Percentiles rank a stretch among this genome's conserved stretches.
These are phyloP conservation scores for Abortiporus biennis DNA, from an alignment of 1,284 basidiomycete species.

Conservation along the genomic window DNA sequence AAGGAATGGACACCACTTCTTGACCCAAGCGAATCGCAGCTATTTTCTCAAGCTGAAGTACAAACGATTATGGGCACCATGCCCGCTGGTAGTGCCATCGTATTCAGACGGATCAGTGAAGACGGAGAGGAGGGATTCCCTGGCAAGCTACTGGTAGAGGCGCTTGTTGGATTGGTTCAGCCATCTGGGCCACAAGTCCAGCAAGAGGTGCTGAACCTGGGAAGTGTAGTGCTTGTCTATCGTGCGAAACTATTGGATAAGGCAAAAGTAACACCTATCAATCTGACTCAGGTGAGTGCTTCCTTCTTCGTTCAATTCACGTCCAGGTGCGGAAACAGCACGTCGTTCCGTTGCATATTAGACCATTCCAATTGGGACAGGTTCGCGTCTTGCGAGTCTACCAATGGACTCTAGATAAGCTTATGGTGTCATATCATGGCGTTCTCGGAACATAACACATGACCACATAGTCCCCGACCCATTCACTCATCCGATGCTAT, in stretches of 20 bases:
- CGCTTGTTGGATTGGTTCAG: slow-evolving; percentile 48
- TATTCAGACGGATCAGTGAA: slow-evolving; percentile 52
- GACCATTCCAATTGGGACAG: too few relatives aligned
- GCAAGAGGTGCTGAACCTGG: slow-evolving; percentile 37
- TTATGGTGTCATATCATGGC: too few relatives aligned
- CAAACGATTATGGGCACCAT: slow-evolving; percentile 27
- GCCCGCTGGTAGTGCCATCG: slow-evolving; percentile 29
- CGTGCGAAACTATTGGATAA: slow-evolving; percentile 52
- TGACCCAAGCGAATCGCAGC: slow-evolving; percentile 33
- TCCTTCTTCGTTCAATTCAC: too few relatives aligned
- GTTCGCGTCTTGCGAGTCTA: background rate
- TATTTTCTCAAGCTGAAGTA: slow-evolving; percentile 53
- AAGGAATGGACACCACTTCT: slow-evolving; percentile 43
- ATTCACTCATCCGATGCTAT: background rate
- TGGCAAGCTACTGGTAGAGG: slow-evolving; percentile 54
- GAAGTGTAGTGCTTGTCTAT: slow-evolving; percentile 60
- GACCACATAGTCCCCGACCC: too few relatives aligned
- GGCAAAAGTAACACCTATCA: slow-evolving; percentile 59
- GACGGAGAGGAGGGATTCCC: slow-evolving; percentile 67
- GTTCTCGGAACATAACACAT: too few relatives aligned
- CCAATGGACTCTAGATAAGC: too few relatives aligned
- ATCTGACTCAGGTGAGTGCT: slow-evolving; percentile 62
- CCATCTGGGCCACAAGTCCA: slow-evolving; percentile 31
- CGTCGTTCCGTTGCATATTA: too few relatives aligned
- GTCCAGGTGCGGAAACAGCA: too few relatives aligned